A percentile compares a stretch with the other conserved stretches of the same genome.
phyloP scores from a whole-genome alignment of 2,329 filamentous ascomycete genomes.

The Penicillium sp. region DNA sequence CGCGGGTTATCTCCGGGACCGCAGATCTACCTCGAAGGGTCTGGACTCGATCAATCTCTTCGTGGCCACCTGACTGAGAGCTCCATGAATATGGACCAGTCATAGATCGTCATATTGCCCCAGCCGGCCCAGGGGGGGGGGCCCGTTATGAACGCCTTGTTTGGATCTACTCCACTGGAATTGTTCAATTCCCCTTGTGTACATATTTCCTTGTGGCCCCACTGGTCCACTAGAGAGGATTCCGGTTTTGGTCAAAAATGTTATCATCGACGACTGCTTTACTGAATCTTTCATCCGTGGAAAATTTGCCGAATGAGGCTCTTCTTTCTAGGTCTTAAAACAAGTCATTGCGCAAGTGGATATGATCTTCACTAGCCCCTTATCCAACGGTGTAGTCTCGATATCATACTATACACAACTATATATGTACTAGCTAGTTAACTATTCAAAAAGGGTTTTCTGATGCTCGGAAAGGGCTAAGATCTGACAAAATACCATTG shows the following conservation, averaged over 20 bases:
- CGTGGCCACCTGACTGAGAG: slow-evolving; percentile 10
- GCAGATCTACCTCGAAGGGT: neutral
- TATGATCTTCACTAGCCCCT: slow-evolving; percentile 9
- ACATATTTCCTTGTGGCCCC: neutral
- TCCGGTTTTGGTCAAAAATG: neutral
- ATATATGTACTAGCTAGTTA: neutral
- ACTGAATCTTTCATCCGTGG: neutral
- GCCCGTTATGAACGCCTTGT: slow-evolving; percentile 5
- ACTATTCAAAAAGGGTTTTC: neutral
- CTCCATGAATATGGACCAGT: slow-evolving; percentile 1
- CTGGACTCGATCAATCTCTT: slow-evolving; percentile 12
- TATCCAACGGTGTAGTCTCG: neutral
- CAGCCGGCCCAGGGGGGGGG: neutral
- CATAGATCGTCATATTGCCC: neutral
- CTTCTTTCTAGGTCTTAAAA: neutral
- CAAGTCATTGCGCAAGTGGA: slow-evolving; percentile 5
- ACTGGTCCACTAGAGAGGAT: neutral
- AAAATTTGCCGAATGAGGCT: neutral
- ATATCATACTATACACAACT: neutral
- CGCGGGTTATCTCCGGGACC: neutral
- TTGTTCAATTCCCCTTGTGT: neutral
- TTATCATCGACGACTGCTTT: neutral
- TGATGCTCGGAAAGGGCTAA: neutral
- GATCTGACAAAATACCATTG: too few species aligned
- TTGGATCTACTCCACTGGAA: slow-evolving; percentile 7